Base-by-base conservation (phyloP, 805 yeast species). In the Ogataea haglerorum region DNA sequence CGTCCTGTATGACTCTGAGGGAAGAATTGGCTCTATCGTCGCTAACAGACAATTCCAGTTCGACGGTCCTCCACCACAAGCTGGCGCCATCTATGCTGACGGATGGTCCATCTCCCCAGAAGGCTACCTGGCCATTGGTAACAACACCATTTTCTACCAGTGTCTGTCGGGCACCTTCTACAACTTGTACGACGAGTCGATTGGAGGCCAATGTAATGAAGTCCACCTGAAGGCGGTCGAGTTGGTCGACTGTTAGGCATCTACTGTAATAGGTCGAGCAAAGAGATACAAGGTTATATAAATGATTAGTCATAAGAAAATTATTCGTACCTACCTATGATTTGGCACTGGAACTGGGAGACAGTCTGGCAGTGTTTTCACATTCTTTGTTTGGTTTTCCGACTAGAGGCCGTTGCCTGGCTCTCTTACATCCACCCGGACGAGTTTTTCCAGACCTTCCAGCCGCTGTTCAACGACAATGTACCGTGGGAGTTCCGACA, bases 361-460 rank as follows among this genome's bases (percentile, higher is more conserved):
- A 12, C 27, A 10, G n/a, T 10, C 7, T 24, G 27, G 27, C 7
- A 6, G n/a, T 24, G 6, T 5, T 10, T 24, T 4, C 27, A 24
- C 13, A 12, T n/a, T 24, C 27, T 24, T n/a, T 4, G 14, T 12
- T 10, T 24, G 6, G 6, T 29, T 29, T 10, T 29, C 10, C 31
- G 15, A 8, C 14, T 30, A 3, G 12, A 18, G 24, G 15, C 10
- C 12, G 33, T 30, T 18, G 5, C 13, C 14, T 30, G 83, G 40
- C 73, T 83, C 22, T 86, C 96, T 0, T 93, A 95, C 57, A 80
- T 93, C 34, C 99, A 95, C 52, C 99, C 99, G 0, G 99, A 93
- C 68, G 99, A 93, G 65, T 96, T 90, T 60, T 86, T 87, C 59
- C 99, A 95, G 60, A 76, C 82, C n/a, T 75, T 95, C 34, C 95